phyloP scores from a whole-genome alignment of 805 yeast genomes.

The Cyberlindnera nakhonratchasimensis region DNA sequence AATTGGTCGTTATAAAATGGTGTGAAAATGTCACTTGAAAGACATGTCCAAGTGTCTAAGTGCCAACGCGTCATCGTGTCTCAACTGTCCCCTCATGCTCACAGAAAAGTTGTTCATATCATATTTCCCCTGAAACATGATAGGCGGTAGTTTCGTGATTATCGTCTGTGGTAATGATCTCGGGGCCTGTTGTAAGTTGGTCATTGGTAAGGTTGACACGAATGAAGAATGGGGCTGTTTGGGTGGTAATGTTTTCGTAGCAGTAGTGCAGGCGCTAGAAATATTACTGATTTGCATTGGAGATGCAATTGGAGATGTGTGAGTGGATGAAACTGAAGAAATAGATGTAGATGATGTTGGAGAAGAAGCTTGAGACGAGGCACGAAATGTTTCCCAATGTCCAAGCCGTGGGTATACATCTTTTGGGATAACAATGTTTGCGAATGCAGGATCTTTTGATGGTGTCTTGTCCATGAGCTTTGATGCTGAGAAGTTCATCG shows the following conservation, averaged over 20 bases:
- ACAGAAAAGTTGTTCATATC: too few relatives aligned
- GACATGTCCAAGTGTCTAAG: slow-evolving; percentile 17
- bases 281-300: neutral
- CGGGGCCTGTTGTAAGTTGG: neutral
- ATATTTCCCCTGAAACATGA: too few relatives aligned
- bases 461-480: slow-evolving; percentile 37
- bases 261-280: neutral
- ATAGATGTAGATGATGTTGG: slow-evolving; percentile 1
- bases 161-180: neutral
- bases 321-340: neutral
- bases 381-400: slow-evolving; percentile 9
- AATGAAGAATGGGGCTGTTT: neutral
- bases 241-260: slow-evolving; percentile 1
- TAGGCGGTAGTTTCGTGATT: slow-evolving; percentile 1
- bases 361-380: slow-evolving; percentile 6
- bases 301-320: neutral
- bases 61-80: slow-evolving; percentile 11
- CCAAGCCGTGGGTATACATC: slow-evolving; percentile 33
- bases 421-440: slow-evolving; percentile 32
- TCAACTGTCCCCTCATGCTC: slow-evolving; percentile 1
- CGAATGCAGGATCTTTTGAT: slow-evolving; percentile 36
- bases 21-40: slow-evolving; percentile 8
- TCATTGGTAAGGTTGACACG: slow-evolving; percentile 1
- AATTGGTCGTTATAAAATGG: neutral
- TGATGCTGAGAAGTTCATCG: slow-evolving; percentile 28